Base-by-base conservation (phyloP, 2,329 filamentous ascomycete species). In the Trichophyton simii region DNA sequence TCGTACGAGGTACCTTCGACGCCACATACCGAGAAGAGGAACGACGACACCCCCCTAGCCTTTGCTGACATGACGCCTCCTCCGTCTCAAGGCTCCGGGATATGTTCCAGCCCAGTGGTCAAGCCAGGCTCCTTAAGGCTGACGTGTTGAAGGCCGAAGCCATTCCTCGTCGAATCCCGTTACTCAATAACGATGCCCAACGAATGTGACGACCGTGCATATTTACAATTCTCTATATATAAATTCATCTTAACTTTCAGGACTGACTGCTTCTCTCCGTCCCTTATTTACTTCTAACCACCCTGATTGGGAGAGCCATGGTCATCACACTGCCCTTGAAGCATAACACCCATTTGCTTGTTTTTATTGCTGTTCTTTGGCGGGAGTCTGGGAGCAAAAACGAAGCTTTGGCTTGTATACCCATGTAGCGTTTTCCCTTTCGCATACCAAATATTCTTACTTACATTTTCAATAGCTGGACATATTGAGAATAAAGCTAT, bases 341-440 rank as follows among this genome's bases (percentile, higher is more conserved):
- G 8, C 7, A 54, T 54, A 44, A n/a, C 41, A 44, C 41, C 41
- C 22, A 31, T 54, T 54, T 22, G 18, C 22, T 54, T 25, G 15
- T 54, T 54, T 54, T 31, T 31, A n/a, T 54, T 34, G 50, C 22
- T 54, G 50, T 31, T 54, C 22, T 13, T 54, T 54, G 50, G 50
- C 50, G 50, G 50, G 50, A 25, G 50, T 54, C 50, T 34, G 28
- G 50, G 50, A 54, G 50, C 41, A 54, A 54, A 54, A 54, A 31
- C 13, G 50, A 54, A 54, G 50, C 50, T 54, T 54, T 54, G 22
- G 50, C 50, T 54, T 54, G 28, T 54, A 54, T 54, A 54, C 50
- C 50, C 50, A 54, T 54, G 50, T 54, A 54, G 50, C 50, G 28
- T 54, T 54, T 7, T 11, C 28, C 25, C 22, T 54, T 54, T 34